Evolutionary conservation across 768 basidiomycete genomes (phyloP).

Genomic region (Phylloporus sp.): DNA sequence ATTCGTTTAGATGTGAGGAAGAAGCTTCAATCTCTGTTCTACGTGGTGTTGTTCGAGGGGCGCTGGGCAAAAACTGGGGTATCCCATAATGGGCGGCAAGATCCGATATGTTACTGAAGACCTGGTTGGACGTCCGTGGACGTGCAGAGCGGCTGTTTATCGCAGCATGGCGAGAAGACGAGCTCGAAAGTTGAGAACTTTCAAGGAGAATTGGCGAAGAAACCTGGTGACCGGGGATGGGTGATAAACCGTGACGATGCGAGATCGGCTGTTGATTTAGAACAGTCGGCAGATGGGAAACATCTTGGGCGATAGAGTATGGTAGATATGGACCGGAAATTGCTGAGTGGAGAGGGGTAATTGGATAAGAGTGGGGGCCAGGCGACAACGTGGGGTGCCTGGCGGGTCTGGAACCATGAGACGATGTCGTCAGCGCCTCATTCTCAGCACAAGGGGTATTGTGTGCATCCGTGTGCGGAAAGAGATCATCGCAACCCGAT

Average conservation of each 20-base stretch:
- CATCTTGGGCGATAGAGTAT: slow-evolving; percentile 41
- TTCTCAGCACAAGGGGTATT: slow-evolving; percentile 32
- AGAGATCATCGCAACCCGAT: slow-evolving; percentile 19
- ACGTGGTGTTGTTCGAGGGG: slow-evolving; percentile 56
- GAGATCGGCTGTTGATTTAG: slow-evolving; percentile 49
- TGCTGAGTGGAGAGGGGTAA: slow-evolving; percentile 33
- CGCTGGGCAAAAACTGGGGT: slow-evolving; percentile 65
- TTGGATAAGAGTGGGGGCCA: slow-evolving; percentile 25
- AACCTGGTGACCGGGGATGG: slow-evolving; percentile 38
- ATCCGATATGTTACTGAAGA: slow-evolving; percentile 64
- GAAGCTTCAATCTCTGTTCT: slow-evolving; percentile 35
- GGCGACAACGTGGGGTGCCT: slow-evolving; percentile 54
- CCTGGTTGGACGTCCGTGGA: slow-evolving; percentile 65
- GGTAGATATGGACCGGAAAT: slow-evolving; percentile 46
- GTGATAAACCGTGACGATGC: slow-evolving; percentile 35
- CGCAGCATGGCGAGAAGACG: slow-evolving; percentile 50
- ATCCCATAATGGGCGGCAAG: slow-evolving; percentile 77
- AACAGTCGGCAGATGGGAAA: slow-evolving; percentile 32
- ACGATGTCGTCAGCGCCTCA: slow-evolving; percentile 41
- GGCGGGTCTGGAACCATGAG: slow-evolving; percentile 49
- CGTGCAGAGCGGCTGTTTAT: slow-evolving; percentile 51
- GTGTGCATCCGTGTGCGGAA: slow-evolving; percentile 21
- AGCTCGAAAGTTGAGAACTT: slow-evolving; percentile 54
- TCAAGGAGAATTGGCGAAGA: slow-evolving; percentile 40
- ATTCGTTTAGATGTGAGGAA: slow-evolving; percentile 20